A percentile compares a stretch with the other conserved stretches of the same genome.
These are phyloP conservation scores for Lolium rigidum DNA, from an alignment of 176 grass and related monocot genomes.

Conservation along the genomic window DNA sequence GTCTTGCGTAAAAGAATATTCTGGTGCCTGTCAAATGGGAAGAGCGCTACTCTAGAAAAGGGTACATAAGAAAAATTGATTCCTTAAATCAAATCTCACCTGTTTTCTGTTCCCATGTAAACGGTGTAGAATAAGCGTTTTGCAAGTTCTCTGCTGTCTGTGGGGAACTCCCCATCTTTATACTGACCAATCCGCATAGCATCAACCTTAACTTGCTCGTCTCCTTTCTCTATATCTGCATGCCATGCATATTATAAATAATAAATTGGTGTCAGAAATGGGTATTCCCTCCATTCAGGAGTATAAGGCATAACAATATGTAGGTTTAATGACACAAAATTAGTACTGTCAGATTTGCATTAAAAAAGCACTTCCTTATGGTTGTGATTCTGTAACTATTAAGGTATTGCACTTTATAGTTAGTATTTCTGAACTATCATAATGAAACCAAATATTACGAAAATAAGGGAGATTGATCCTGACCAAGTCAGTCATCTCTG, in stretches of 20 bases:
- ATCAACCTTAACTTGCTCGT: constrained; percentile 92
- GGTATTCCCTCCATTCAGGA: not conserved
- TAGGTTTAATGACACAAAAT: not conserved
- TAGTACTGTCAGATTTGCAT: not conserved
- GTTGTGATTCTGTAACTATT: not conserved
- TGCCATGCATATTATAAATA: constrained; percentile 9
- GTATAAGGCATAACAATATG: not conserved
- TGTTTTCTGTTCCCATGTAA: constrained; percentile 98
- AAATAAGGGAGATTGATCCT: not conserved
- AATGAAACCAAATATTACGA: constrained; percentile 4
- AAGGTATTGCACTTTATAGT: not conserved
- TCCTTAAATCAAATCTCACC: constrained; percentile 49
- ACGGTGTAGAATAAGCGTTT: constrained; percentile 92
- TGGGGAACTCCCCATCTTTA: constrained; percentile 82
- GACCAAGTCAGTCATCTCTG: no score
- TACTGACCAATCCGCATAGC: constrained; percentile 89
- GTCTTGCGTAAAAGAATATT: not conserved
- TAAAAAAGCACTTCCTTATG: not conserved
- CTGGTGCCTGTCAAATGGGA: not conserved
- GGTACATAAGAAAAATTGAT: not conserved
- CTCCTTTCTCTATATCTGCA: constrained; percentile 96
- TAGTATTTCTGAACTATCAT: not conserved
- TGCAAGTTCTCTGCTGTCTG: constrained; percentile 74
- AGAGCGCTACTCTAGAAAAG: not conserved
- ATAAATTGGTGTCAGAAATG: constrained; percentile 22